Base-by-base conservation (phyloP, 176 grass and related monocot species). In the Oropetium thomaeum region DNA sequence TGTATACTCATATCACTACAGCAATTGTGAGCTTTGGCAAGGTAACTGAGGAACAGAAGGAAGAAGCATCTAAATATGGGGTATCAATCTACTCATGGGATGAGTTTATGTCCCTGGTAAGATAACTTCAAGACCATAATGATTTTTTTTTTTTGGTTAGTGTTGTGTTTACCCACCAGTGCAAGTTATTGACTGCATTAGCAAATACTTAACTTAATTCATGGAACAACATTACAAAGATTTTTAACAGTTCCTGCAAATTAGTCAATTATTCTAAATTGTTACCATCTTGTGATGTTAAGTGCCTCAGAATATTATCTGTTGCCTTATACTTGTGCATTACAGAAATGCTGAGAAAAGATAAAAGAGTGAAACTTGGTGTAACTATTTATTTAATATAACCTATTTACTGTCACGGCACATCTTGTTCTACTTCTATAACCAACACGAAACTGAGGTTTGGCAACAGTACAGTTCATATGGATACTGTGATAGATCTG, bases 21-120 rank as follows among this genome's bases (percentile, higher is more conserved):
- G 93, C 77, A 15, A 92, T 96, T 64, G 89, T 96, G 45, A 96
- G 93, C 64, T 96, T 96, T 55, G 89, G 89, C 47, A 90, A 88
- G 2, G 87, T 90, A 12, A 86, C 58, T 57, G 66, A 76, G 41
- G 76, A 88, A 79, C 93, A 96, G 78, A 96, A 70, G 81, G 87
- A 92, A 81, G 82, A 76, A 64, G 93, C 70, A 22, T 86, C 67
- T 43, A 88, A 86, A 71, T 85, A 70, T 76, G 87, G 84, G 28
- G 55, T 96, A 41, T 65, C 62, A 75, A 68, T 92, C 31, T 90
- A 85, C 63, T 76, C 84, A 8, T 96, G 93, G 93, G 34, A 88
- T 68, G 89, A 90, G 58, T 96, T 92, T 84, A 49, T 90, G 45
- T 90, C 83, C n/a, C 74, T 88, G 87, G 93, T 96, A 90, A 70